These are phyloP conservation scores for Suillus weaverae DNA, from an alignment of 768 basidiomycete genomes.

Conservation along the genomic window DNA sequence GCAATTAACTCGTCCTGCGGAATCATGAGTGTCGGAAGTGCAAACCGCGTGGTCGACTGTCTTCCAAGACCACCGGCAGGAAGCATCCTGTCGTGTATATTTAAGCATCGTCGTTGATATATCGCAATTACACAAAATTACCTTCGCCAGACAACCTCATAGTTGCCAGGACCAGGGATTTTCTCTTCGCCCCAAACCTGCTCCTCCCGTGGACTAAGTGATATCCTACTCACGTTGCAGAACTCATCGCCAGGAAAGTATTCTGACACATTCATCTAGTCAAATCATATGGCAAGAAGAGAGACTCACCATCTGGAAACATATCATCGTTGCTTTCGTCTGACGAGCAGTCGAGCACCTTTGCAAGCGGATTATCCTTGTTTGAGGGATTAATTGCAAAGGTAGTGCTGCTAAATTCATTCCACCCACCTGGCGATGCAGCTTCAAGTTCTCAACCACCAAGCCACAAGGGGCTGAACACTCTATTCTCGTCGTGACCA, in stretches of 20 bases:
- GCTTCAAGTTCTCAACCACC: slow-evolving; percentile 47
- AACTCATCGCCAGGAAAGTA: slow-evolving; percentile 68
- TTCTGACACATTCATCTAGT: slow-evolving; percentile 37
- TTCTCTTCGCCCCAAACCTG: slow-evolving; percentile 30
- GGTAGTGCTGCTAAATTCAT: not conserved
- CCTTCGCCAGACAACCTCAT: slow-evolving; percentile 69
- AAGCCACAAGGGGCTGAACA: slow-evolving; percentile 59
- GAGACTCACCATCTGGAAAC: slow-evolving; percentile 47
- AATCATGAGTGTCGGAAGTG: slow-evolving; percentile 61
- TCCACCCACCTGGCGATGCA: slow-evolving; percentile 48
- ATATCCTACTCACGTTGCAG: slow-evolving; percentile 53
- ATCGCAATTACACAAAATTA: slow-evolving; percentile 21
- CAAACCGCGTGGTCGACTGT: slow-evolving; percentile 47
- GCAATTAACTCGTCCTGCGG: slow-evolving; percentile 67
- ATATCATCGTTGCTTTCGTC: slow-evolving; percentile 43
- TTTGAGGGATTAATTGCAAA: not conserved
- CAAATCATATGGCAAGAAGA: not conserved
- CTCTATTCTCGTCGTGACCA: slow-evolving; percentile 50
- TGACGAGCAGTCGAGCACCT: slow-evolving; percentile 53
- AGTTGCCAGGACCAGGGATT: slow-evolving; percentile 55
- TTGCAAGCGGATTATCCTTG: slow-evolving; percentile 46
- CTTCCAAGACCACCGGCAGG: slow-evolving; percentile 45
- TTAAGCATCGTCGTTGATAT: not conserved
- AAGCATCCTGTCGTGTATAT: slow-evolving; percentile 41
- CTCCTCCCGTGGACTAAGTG: slow-evolving; percentile 44